phyloP scores from a whole-genome alignment of 2,329 filamentous ascomycete genomes.

The Neonectria neomacrospora region DNA sequence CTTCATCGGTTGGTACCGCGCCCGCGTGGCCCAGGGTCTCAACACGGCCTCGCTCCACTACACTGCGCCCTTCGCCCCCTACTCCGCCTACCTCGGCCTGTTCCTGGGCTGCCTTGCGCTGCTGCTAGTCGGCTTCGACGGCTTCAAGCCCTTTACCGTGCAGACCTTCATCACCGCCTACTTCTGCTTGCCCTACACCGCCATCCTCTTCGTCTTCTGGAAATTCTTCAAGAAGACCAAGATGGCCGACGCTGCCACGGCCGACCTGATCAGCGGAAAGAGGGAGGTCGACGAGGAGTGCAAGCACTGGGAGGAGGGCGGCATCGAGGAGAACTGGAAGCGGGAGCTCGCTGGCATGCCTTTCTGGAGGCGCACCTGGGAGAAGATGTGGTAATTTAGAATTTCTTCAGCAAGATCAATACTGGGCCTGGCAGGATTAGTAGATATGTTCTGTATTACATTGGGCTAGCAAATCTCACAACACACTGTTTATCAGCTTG shows the following conservation, averaged over 20 bases:
- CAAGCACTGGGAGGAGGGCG: slow-evolving; percentile 56
- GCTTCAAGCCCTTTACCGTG: slow-evolving; percentile 62
- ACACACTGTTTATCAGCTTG: slow-evolving; percentile 7
- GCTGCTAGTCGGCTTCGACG: slow-evolving; percentile 67
- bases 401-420: neutral
- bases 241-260: slow-evolving; percentile 37
- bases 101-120: slow-evolving; percentile 59
- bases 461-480: slow-evolving; percentile 11
- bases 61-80: slow-evolving; percentile 62
- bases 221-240: slow-evolving; percentile 61
- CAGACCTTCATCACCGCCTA: slow-evolving; percentile 64
- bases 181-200: slow-evolving; percentile 63
- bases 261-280: slow-evolving; percentile 60
- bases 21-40: slow-evolving; percentile 60
- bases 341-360: slow-evolving; percentile 50
- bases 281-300: slow-evolving; percentile 71
- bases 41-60: slow-evolving; percentile 61
- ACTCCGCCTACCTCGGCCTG: slow-evolving; percentile 61
- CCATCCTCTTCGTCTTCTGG: slow-evolving; percentile 63
- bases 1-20: slow-evolving; percentile 59
- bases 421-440: slow-evolving; percentile 2
- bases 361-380: slow-evolving; percentile 51
- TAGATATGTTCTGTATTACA: slow-evolving; percentile 15
- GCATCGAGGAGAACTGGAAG: slow-evolving; percentile 58
- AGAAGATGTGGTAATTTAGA: slow-evolving; percentile 51